Base-by-base conservation (phyloP, 169 alveolate genomes). In the Plasmodium blacklocki region DNA sequence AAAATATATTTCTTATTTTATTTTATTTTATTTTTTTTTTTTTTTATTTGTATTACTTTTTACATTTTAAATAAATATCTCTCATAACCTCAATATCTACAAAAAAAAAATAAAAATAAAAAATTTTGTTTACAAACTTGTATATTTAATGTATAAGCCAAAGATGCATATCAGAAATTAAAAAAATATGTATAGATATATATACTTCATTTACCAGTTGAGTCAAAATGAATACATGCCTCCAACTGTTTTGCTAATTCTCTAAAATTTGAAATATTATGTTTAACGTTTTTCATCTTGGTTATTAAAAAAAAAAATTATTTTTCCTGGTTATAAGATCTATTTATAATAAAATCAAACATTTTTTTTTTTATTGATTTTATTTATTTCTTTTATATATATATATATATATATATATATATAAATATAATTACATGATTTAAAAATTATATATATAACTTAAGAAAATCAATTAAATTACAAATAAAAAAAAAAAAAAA, bases 61-160 rank as follows among this genome's bases (percentile, higher is more conserved):
- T 80, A 80, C 90, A 80, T 67, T 80, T 67, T 62, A 63, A 23
- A 62, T 80, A 80, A 56, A 80, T 80, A 47, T 80, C 90, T 47
- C 76, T 71, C 83, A 80, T 80, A 29, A 80, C 83, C 43, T 67
- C 90, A 49, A 80, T 80, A 80, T 80, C 90, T 80, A 70, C 83
- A 80, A 12, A n/a, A 60, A 68, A 49, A 80, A 19, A 50, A 18
- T 8, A 39, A 54, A 80, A 59, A 45, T 6, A n/a, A 9, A 29
- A 14, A 66, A 49, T 12, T 4, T 59, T 49, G 1, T 19, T 72
- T 72, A 39, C 50, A 19, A 32, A 7, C 0, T 32, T 32, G 45
- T 32, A 4, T 32, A 32, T 32, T 32, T 32, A 32, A 32, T 0
- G 9, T 32, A 32, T 32, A 32, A 32, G 8, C 0, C 45, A 32